Conservation (phyloP, 768 basidiomycete species). For the Psilocybe azurescens region DNA sequence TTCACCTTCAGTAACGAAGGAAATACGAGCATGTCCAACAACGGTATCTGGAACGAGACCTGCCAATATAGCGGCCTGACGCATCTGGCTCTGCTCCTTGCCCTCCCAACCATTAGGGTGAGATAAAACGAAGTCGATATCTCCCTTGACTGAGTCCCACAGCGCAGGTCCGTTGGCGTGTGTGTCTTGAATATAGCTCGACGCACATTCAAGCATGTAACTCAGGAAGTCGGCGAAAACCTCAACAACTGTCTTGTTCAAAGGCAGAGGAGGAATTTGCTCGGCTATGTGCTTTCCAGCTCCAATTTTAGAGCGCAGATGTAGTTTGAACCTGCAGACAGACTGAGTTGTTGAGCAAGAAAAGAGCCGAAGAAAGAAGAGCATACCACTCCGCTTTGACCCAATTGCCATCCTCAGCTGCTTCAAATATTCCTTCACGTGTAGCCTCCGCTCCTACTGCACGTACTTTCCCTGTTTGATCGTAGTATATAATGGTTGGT, state of each 20-base stretch:
- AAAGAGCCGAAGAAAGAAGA: background rate
- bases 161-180: conserved; percentile 45
- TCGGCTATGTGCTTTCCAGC: conserved; percentile 28
- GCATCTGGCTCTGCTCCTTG: conserved; percentile 44
- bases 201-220: conserved; percentile 49
- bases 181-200: conserved; percentile 47
- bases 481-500: conserved; percentile 54
- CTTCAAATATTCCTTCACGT: conserved; percentile 41
- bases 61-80: conserved; percentile 45
- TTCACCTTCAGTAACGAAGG: conserved; percentile 60
- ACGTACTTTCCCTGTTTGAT: conserved; percentile 39
- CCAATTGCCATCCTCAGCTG: conserved; percentile 48
- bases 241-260: conserved; percentile 42
- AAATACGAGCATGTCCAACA: conserved; percentile 39
- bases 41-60: conserved; percentile 41
- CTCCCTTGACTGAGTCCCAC: conserved; percentile 43
- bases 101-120: conserved; percentile 51
- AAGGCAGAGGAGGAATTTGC: conserved; percentile 46
- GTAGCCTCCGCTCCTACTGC: conserved; percentile 53
- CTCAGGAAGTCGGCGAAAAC: conserved; percentile 53
- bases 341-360: background rate
- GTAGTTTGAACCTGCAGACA: conserved; percentile 36
- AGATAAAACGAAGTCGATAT: conserved; percentile 47
- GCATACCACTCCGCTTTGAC: conserved; percentile 45
- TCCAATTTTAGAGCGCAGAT: conserved; percentile 28